Base-by-base conservation (phyloP, 2,329 filamentous ascomycete genomes). In the Neonectria magnoliae region DNA sequence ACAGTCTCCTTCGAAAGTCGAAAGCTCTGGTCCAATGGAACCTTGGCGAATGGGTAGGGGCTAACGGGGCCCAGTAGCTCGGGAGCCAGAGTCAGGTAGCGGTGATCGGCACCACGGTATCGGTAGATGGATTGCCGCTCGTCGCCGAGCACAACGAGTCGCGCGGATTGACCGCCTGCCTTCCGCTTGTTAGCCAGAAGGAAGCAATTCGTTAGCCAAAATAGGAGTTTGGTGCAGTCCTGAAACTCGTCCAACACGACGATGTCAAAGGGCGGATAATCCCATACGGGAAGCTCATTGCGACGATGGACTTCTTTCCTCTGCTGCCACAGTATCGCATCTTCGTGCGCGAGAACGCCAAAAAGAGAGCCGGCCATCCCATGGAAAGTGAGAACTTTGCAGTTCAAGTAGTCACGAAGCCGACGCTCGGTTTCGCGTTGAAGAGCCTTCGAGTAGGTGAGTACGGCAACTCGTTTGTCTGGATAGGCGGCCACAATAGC, bases 401-500 rank as follows among this genome's bases (percentile, higher is more conserved):
- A 41, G 16, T 41, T 41, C 3, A 8, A n/a, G 16, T 41, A 41
- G 9, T 4, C 1, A 1, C 14, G 38, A 41, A 41, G 38, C 16
- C 38, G 38, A 6, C 38, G 38, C 7, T 1, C 1, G 16, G 38
- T 41, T 10, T 41, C 38, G 1, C 1, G 38, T 41, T 41, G 38
- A 41, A 41, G 38, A 2, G 8, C n/a, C 16, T 18, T 41, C 38
- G 38, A 41, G 16, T n/a, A 18, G 4, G 38, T 10, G 16, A 41
- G 16, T 41, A 41, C 7, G 38, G 2, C 16, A 9, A 18, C 16
- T n/a, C 38, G 38, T 16, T 41, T 56, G 36, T 67, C 57, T 2
- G 67, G 68, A 22, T 76, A 54, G 0, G 72, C 72, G 9, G 64
- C 68, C 4, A 73, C 68, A 57, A 77, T 76, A 1, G 71, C 72